These are phyloP conservation scores for Plasmodium vinckei DNA, from an alignment of 169 alveolate genomes.

Conservation along the genomic window DNA sequence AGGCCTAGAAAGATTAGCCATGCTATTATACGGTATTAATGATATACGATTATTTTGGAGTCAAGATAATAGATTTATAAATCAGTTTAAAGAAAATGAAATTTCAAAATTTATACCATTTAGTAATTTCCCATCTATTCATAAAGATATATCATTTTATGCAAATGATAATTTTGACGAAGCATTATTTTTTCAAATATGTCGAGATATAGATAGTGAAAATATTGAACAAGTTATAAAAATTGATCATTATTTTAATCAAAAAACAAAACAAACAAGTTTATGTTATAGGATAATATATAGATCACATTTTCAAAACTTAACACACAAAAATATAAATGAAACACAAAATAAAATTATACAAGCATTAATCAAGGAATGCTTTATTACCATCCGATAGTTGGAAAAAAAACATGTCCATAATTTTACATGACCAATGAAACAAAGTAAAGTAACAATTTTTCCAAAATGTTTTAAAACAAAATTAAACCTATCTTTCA, in stretches of 20 bases:
- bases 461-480: too few relatives aligned
- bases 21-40: constrained; percentile 90
- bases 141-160: constrained; percentile 83
- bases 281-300: constrained; percentile 84
- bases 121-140: constrained; percentile 83
- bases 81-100: constrained; percentile 82
- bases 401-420: neutral
- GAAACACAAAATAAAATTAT: constrained; percentile 75
- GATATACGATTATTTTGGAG: constrained; percentile 95
- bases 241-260: constrained; percentile 53
- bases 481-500: constrained; percentile 18
- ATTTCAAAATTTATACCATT: constrained; percentile 78
- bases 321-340: constrained; percentile 83
- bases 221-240: constrained; percentile 68
- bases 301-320: constrained; percentile 82
- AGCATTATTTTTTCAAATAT: constrained; percentile 46
- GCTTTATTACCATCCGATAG: constrained; percentile 32
- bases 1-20: constrained; percentile 94
- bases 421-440: neutral
- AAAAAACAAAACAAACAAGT: constrained; percentile 46
- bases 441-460: neutral
- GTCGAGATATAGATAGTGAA: constrained; percentile 74
- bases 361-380: constrained; percentile 31
- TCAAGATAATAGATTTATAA: constrained; percentile 89
- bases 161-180: constrained; percentile 40